These are phyloP conservation scores for Pythium sukuiense DNA, from an alignment of 352 stramenopile genomes.

Conservation along the genomic window DNA sequence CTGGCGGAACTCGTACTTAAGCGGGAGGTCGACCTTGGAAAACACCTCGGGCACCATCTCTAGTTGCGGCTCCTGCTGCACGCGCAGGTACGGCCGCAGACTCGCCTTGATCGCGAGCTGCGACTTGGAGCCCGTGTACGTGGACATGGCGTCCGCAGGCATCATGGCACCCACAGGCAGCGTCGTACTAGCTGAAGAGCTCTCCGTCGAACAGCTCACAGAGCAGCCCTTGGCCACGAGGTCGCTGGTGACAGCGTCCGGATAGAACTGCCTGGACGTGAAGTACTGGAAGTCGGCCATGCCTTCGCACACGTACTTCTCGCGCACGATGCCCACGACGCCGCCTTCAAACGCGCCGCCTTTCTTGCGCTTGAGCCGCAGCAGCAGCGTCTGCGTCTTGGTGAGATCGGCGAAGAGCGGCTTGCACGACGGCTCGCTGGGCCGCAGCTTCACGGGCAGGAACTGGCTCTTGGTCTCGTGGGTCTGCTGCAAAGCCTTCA, in stretches of 20 bases:
- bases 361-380: constrained; percentile 48
- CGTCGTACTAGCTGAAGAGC: neutral
- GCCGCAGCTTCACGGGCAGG: constrained; percentile 72
- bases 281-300: constrained; percentile 89
- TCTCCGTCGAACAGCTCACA: neutral
- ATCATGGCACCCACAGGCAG: constrained; percentile 19
- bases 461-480: constrained; percentile 79
- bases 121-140: constrained; percentile 41
- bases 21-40: constrained; percentile 77
- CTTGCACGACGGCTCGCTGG: constrained; percentile 76
- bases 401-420: constrained; percentile 78
- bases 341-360: constrained; percentile 30
- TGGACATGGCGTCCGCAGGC: constrained; percentile 29
- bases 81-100: constrained; percentile 59
- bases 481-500: constrained; percentile 55
- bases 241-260: constrained; percentile 22
- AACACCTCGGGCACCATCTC: constrained; percentile 84
- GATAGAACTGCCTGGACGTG: constrained; percentile 60
- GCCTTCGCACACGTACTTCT: constrained; percentile 85
- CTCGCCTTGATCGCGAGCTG: constrained; percentile 51
- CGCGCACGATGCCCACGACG: constrained; percentile 61
- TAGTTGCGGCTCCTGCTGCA: constrained; percentile 49
- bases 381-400: constrained; percentile 78
- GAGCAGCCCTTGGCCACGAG: neutral
- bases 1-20: constrained; percentile 86